Evolutionary conservation across 176 grass and related monocot species (phyloP).

Genomic region (barley (Hordeum vulgare)): MorexV3_pseudomolecules_assembly NC_058524.1:538849072-538849571

Average conservation of each 20-base stretch:
- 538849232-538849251: slow-evolving; percentile 40
- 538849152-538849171: slow-evolving; percentile 33
- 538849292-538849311: slow-evolving; percentile 59
- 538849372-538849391: slow-evolving; percentile 56
- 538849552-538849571: slow-evolving; percentile 32
- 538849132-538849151: slow-evolving; percentile 50
- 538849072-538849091: slow-evolving; percentile 39
- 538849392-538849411: slow-evolving; percentile 60
- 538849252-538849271: slow-evolving; percentile 27
- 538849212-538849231: slow-evolving; percentile 60
- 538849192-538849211: slow-evolving; percentile 53
- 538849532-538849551: slow-evolving; percentile 45
- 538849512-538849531: slow-evolving; percentile 60
- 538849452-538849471: slow-evolving; percentile 38
- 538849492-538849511: slow-evolving; percentile 58
- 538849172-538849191: slow-evolving; percentile 31
- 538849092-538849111: slow-evolving; percentile 40
- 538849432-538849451: slow-evolving; percentile 47
- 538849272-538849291: slow-evolving; percentile 52
- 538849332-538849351: slow-evolving; percentile 49
- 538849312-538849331: slow-evolving; percentile 48
- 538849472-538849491: slow-evolving; percentile 52
- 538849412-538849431: slow-evolving; percentile 58
- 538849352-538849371: slow-evolving; percentile 46
- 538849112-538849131: slow-evolving; percentile 47